Evolutionary conservation across 2,329 filamentous ascomycete genomes (phyloP).

Genomic region (Penicillium sp.): DNA sequence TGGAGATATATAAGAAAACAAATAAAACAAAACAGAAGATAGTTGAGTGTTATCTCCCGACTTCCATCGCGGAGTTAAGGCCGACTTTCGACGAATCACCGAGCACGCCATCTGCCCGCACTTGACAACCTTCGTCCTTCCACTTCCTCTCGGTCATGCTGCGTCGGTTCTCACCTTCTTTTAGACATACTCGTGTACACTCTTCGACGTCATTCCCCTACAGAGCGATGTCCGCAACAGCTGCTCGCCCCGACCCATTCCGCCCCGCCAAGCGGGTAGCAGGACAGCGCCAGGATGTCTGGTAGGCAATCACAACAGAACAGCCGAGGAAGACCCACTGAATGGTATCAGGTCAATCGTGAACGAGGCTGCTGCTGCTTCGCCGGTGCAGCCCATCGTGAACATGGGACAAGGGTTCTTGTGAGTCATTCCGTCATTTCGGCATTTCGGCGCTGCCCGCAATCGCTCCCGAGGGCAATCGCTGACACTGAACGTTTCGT

Average conservation of each 20-base stretch:
- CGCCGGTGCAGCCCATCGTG: conserved; percentile 65
- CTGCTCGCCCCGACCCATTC: conserved; percentile 44
- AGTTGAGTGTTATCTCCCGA: no score
- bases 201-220: conserved; percentile 20
- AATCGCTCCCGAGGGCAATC: not conserved
- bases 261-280: conserved; percentile 51
- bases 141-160: conserved; percentile 11
- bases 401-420: conserved; percentile 69
- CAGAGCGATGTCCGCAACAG: conserved; percentile 43
- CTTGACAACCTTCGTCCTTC: conserved; percentile 3
- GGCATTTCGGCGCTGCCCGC: not conserved
- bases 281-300: conserved; percentile 54
- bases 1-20: no score
- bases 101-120: conserved; percentile 23
- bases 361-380: conserved; percentile 66
- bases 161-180: conserved; percentile 5
- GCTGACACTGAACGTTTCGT: not conserved
- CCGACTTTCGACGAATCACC: not conserved
- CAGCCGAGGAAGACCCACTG: conserved; percentile 8
- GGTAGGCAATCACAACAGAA: conserved; percentile 31
- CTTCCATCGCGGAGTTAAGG: no score
- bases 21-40: no score
- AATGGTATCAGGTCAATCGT: conserved; percentile 58
- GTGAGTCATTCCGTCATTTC: conserved; percentile 40
- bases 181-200: conserved; percentile 5